A percentile compares a stretch with the other conserved stretches of the same genome.
phyloP scores from a whole-genome alignment of 331 rosid genomes.

The Rosa hybrid region DNA sequence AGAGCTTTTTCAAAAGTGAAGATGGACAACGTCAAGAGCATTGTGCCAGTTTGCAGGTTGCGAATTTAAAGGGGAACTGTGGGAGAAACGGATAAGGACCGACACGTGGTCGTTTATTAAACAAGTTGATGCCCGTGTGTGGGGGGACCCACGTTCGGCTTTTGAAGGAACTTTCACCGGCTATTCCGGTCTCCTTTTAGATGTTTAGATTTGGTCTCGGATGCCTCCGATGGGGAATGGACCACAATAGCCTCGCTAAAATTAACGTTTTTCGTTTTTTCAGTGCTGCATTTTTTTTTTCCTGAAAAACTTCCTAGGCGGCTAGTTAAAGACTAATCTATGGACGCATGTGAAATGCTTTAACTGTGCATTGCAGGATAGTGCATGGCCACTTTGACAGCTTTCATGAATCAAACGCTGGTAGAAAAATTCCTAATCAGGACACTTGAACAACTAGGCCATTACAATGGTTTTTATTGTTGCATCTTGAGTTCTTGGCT shows the following conservation, averaged over 20 bases:
- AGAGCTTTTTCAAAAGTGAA: not conserved
- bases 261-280: not conserved
- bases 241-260: not conserved
- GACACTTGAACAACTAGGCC: too few relatives aligned
- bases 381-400: too few relatives aligned
- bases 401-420: too few relatives aligned
- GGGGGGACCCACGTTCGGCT: constrained; percentile 29
- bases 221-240: not conserved
- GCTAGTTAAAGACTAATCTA: too few relatives aligned
- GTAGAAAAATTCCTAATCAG: too few relatives aligned
- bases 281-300: too few relatives aligned
- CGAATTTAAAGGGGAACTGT: constrained; percentile 15
- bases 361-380: too few relatives aligned
- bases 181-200: constrained; percentile 26
- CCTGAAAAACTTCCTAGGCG: too few relatives aligned
- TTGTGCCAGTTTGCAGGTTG: not conserved
- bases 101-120: constrained; percentile 40
- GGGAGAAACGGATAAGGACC: constrained; percentile 56
- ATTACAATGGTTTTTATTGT: too few relatives aligned
- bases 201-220: not conserved
- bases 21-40: not conserved
- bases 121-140: constrained; percentile 11
- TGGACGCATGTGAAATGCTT: too few relatives aligned
- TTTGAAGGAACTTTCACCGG: constrained; percentile 34
- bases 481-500: not conserved